Conservation (phyloP, 495 filamentous ascomycete genomes). For the Cladorrhinum samala region DNA sequence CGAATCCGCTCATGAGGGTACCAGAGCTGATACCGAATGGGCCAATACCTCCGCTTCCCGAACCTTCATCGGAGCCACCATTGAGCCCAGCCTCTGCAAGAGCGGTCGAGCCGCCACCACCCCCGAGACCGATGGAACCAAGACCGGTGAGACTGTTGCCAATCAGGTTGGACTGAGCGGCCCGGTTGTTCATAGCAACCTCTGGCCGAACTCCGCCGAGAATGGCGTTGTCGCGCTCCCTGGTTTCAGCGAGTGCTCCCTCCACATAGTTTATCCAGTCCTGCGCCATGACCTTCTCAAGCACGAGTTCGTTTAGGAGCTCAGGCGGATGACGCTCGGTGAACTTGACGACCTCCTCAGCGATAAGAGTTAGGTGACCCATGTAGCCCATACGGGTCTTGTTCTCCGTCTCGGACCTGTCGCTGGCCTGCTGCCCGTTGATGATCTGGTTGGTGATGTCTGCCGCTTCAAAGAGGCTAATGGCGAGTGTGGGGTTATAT, state of each 20-base stretch:
- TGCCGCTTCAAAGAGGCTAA: slow-evolving; percentile 85
- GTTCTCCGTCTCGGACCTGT: slow-evolving; percentile 69
- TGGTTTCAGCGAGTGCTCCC: slow-evolving; percentile 83
- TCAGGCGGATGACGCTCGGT: slow-evolving; percentile 90
- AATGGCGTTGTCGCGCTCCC: slow-evolving; percentile 95
- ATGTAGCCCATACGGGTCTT: slow-evolving; percentile 96
- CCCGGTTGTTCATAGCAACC: slow-evolving; percentile 55
- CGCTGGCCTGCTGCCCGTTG: slow-evolving; percentile 79
- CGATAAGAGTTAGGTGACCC: slow-evolving; percentile 95
- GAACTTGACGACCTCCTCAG: slow-evolving; percentile 98
- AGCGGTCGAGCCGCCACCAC: slow-evolving; percentile 53
- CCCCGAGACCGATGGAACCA: slow-evolving; percentile 35
- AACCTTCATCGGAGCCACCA: slow-evolving; percentile 67
- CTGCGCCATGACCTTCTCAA: slow-evolving; percentile 79
- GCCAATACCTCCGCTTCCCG: slow-evolving; percentile 57
- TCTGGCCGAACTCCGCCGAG: slow-evolving; percentile 95
- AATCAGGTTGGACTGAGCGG: slow-evolving; percentile 23
- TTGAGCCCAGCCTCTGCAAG: slow-evolving; percentile 70
- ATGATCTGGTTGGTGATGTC: slow-evolving; percentile 88
- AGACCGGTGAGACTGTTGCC: slow-evolving; percentile 42
- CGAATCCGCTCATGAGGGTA: slow-evolving; percentile 86
- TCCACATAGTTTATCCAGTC: slow-evolving; percentile 96
- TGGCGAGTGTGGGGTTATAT: slow-evolving; percentile 85
- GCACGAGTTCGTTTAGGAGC: slow-evolving; percentile 71
- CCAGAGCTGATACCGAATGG: slow-evolving; percentile 61